Conservation (phyloP, 192 early-diverging fungal species). For the Anaeromyces robustus region DNA sequence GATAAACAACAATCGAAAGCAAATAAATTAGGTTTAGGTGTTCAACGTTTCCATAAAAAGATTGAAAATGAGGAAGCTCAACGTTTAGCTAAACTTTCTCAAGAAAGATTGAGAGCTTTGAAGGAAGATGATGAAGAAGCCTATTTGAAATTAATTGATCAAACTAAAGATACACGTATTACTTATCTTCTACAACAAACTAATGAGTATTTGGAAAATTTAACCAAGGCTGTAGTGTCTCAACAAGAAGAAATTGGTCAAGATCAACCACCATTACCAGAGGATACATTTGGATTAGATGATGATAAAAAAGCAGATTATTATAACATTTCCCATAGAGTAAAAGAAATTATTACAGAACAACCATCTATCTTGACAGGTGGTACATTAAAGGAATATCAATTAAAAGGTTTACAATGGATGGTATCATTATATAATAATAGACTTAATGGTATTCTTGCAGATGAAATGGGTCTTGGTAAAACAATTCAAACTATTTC, state of each 20-base stretch:
- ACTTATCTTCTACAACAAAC: slow-evolving; percentile 84
- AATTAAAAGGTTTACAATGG: slow-evolving; percentile 94
- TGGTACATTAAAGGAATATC: slow-evolving; percentile 91
- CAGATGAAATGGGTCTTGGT: slow-evolving; percentile 83
- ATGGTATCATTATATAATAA: slow-evolving; percentile 99
- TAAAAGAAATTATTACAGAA: slow-evolving; percentile 59
- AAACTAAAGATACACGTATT: slow-evolving; percentile 93
- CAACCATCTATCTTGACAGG: slow-evolving; percentile 78
- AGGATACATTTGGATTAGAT: slow-evolving; percentile 15
- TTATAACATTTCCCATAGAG: slow-evolving; percentile 73
- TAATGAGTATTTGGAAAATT: slow-evolving; percentile 60
- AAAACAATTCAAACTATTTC: slow-evolving; percentile 88
- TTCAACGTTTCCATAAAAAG: slow-evolving; percentile 59
- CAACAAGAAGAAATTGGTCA: slow-evolving; percentile 46
- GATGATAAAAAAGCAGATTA: slow-evolving; percentile 42
- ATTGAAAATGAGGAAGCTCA: slow-evolving; percentile 91
- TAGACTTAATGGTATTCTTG: slow-evolving; percentile 90
- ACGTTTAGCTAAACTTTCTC: slow-evolving; percentile 60
- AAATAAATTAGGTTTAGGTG: slow-evolving; percentile 56
- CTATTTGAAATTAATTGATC: slow-evolving; percentile 85
- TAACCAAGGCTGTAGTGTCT: slow-evolving; percentile 68
- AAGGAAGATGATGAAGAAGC: slow-evolving; percentile 96
- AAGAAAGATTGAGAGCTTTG: slow-evolving; percentile 92
- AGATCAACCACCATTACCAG: slow-evolving; percentile 3
- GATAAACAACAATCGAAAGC: slow-evolving; percentile 46